phyloP scores from a whole-genome alignment of 2,329 filamentous ascomycete species.

The Chrysoporthe puriensis region DNA sequence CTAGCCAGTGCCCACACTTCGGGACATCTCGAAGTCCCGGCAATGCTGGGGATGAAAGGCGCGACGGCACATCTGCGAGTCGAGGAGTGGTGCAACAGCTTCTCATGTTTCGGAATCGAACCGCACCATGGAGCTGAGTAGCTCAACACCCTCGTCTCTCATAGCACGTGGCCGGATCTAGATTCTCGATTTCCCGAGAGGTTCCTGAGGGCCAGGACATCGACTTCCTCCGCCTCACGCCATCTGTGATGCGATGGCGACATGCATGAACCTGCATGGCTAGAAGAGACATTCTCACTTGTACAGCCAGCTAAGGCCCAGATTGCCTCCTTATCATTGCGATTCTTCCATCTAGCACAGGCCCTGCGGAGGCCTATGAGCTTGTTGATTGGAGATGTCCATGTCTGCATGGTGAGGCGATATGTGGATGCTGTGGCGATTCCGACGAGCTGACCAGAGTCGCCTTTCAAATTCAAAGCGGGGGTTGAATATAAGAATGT shows the following conservation, averaged over 20 bases:
- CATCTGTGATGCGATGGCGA: conserved; percentile 11
- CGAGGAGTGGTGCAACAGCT: not conserved
- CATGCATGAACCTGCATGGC: conserved; percentile 9
- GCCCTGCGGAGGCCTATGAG: not conserved
- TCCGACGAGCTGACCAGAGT: not conserved
- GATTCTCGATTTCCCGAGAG: not conserved
- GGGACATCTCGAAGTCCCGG: not conserved
- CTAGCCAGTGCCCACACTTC: too few species aligned
- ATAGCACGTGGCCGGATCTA: too few species aligned
- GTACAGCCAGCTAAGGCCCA: not conserved
- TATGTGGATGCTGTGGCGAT: conserved; percentile 12
- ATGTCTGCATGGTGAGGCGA: conserved; percentile 2
- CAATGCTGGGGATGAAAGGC: not conserved
- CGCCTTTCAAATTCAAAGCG: too few species aligned
- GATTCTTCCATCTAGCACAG: not conserved
- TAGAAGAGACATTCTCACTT: not conserved
- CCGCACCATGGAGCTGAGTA: too few species aligned
- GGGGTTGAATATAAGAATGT: too few species aligned
- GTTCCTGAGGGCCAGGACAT: not conserved
- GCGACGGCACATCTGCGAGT: not conserved
- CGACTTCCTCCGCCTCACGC: not conserved
- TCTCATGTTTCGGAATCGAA: not conserved
- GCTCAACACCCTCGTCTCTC: too few species aligned
- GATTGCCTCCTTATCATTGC: not conserved
- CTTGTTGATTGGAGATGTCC: not conserved